Conservation (phyloP, 1,139 yeast species). For the Hyphopichia buzzinii region DNA sequence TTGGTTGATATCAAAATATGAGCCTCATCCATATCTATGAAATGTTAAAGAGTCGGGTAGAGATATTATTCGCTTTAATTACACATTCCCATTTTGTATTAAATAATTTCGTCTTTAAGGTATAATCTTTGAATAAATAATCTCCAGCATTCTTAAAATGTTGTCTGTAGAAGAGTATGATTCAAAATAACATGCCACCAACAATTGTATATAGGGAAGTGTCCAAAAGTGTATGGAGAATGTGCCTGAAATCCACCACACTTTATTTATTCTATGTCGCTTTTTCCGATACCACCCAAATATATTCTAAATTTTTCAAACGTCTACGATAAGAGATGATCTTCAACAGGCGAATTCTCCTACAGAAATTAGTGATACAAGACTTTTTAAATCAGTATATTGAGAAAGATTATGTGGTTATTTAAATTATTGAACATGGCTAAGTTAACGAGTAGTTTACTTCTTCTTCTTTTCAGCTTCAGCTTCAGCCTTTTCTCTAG, state of each 20-base stretch:
- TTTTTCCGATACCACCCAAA: no score
- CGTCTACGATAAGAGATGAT: no score
- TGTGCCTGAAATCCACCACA: no score
- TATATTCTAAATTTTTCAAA: no score
- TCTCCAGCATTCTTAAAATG: not conserved
- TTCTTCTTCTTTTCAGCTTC: constrained; percentile 97
- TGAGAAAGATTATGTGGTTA: not conserved
- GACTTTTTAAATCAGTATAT: not conserved
- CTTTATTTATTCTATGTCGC: no score
- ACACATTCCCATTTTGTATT: not conserved
- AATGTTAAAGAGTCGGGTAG: not conserved
- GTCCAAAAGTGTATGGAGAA: no score
- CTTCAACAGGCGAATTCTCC: no score
- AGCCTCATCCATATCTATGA: not conserved
- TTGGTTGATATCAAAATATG: not conserved
- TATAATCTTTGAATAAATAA: not conserved
- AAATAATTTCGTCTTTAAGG: not conserved
- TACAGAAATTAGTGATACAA: no score
- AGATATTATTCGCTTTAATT: not conserved
- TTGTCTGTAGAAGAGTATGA: no score
- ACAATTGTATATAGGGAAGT: no score
- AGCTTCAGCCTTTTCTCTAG: constrained; percentile 95
- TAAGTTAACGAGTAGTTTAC: constrained; percentile 37
- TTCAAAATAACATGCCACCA: no score
- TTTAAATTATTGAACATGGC: not conserved